Conservation (phyloP, 1,284 basidiomycete genomes). For the Schizophyllum commune region DNA sequence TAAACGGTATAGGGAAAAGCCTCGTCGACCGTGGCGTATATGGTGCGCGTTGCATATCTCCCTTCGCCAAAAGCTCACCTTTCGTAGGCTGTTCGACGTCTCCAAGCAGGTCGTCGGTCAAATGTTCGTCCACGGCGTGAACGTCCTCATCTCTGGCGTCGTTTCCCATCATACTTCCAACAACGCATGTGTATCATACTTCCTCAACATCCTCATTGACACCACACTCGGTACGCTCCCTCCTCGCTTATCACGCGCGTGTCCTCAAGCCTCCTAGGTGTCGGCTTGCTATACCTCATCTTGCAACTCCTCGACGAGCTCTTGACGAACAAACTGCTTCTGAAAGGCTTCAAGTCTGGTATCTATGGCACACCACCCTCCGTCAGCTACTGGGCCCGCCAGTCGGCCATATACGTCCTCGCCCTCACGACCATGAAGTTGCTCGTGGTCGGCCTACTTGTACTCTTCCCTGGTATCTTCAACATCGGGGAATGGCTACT, state of each 20-base stretch:
- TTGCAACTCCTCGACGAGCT: constrained; percentile 67
- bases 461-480: constrained; percentile 66
- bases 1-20: constrained; percentile 83
- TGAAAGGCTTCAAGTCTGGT: constrained; percentile 81
- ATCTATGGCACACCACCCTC: constrained; percentile 81
- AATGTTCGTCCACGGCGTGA: constrained; percentile 82
- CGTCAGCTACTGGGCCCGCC: constrained; percentile 69
- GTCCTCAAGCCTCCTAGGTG: constrained; percentile 41
- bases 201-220: constrained; percentile 91
- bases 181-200: constrained; percentile 89
- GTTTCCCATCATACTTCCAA: constrained; percentile 59
- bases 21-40: constrained; percentile 86
- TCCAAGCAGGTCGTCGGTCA: constrained; percentile 91
- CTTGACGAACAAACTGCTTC: constrained; percentile 54
- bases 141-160: constrained; percentile 73
- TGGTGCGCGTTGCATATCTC: constrained; percentile 47
- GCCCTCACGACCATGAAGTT: constrained; percentile 89
- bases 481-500: constrained; percentile 77
- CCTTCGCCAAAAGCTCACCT: constrained; percentile 1
- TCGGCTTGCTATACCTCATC: constrained; percentile 76
- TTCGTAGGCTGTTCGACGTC: constrained; percentile 74
- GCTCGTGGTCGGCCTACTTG: constrained; percentile 69
- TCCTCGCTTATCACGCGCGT: background rate
- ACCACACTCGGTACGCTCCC: constrained; percentile 75
- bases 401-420: constrained; percentile 81